These are phyloP conservation scores for Pleurotus sapidus DNA, from an alignment of 768 basidiomycete species.

Conservation along the genomic window DNA sequence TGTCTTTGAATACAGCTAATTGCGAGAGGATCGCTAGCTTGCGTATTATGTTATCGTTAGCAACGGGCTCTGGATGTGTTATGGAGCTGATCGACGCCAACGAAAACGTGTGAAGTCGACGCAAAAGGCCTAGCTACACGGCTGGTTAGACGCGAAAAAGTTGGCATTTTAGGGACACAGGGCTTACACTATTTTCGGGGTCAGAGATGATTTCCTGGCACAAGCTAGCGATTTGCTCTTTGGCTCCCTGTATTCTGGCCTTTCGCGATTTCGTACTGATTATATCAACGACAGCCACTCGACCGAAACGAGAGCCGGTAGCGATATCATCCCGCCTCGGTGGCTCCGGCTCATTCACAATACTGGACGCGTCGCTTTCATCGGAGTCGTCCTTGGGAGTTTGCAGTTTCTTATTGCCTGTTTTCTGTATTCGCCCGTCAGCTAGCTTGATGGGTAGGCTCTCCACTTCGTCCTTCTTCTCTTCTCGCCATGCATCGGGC, in stretches of 20 bases:
- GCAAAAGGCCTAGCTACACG: slow-evolving; percentile 77
- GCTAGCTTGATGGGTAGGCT: slow-evolving; percentile 86
- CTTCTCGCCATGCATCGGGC: slow-evolving; percentile 40
- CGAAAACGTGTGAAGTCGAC: slow-evolving; percentile 89
- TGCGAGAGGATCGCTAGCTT: slow-evolving; percentile 88
- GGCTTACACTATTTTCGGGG: slow-evolving; percentile 88
- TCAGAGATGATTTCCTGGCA: slow-evolving; percentile 94
- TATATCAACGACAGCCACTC: slow-evolving; percentile 72
- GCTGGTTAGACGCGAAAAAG: neutral
- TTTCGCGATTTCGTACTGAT: slow-evolving; percentile 64
- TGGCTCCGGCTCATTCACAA: slow-evolving; percentile 26
- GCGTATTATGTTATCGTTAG: slow-evolving; percentile 80
- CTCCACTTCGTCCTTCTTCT: slow-evolving; percentile 49
- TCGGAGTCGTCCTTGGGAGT: slow-evolving; percentile 22
- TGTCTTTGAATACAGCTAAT: slow-evolving; percentile 92
- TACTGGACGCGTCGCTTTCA: slow-evolving; percentile 14
- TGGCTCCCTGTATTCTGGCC: slow-evolving; percentile 70
- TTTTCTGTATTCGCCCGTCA: slow-evolving; percentile 71
- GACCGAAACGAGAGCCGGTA: slow-evolving; percentile 87
- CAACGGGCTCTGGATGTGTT: slow-evolving; percentile 64
- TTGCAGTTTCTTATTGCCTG: slow-evolving; percentile 35
- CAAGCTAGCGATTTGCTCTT: slow-evolving; percentile 90
- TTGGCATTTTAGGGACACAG: neutral
- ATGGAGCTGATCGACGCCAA: slow-evolving; percentile 68
- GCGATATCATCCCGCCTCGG: slow-evolving; percentile 63